Evolutionary conservation across 2,329 filamentous ascomycete species (phyloP).

Genomic region (Aphanocladium album): DNA sequence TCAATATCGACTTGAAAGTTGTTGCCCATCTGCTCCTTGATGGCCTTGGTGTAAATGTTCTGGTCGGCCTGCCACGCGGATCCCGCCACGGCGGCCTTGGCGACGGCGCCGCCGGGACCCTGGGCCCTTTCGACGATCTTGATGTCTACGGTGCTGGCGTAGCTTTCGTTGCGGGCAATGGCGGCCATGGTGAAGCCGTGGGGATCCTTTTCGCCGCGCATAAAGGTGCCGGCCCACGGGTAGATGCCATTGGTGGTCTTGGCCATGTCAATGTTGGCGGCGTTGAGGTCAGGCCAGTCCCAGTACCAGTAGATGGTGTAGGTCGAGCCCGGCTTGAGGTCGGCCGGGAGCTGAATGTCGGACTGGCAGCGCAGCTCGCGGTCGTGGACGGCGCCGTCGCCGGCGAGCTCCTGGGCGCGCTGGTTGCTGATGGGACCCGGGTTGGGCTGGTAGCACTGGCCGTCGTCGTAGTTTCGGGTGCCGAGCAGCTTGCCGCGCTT

Average conservation of each 20-base stretch:
- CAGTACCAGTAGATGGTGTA: constrained; percentile 95
- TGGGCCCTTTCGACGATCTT: constrained; percentile 25
- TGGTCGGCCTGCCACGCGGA: constrained; percentile 31
- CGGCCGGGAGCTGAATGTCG: constrained; percentile 67
- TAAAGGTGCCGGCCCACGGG: constrained; percentile 37
- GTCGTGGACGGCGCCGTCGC: constrained; percentile 48
- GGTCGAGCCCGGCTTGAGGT: constrained; percentile 55
- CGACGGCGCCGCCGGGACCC: constrained; percentile 13
- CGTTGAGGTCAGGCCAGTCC: constrained; percentile 72
- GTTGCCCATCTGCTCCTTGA: constrained; percentile 40
- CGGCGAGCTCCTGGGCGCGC: constrained; percentile 54
- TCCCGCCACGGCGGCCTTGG: constrained; percentile 20
- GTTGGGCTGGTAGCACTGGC: constrained; percentile 81
- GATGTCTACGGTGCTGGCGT: constrained; percentile 37
- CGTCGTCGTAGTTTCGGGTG: constrained; percentile 81
- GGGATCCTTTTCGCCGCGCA: constrained; percentile 33
- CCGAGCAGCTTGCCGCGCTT: constrained; percentile 69
- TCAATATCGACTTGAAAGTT: constrained; percentile 41
- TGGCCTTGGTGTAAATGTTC: constrained; percentile 39
- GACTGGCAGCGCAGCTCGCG: constrained; percentile 73
- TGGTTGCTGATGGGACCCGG: constrained; percentile 48
- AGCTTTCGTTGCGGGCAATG: constrained; percentile 36
- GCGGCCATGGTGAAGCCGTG: constrained; percentile 31
- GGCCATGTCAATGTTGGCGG: constrained; percentile 34
- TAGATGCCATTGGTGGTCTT: constrained; percentile 36